Evolutionary conservation across 2,329 filamentous ascomycete species (phyloP), one percentile per base, ranked within the genome.

Genomic region (Penicillium thymicola): DNA sequence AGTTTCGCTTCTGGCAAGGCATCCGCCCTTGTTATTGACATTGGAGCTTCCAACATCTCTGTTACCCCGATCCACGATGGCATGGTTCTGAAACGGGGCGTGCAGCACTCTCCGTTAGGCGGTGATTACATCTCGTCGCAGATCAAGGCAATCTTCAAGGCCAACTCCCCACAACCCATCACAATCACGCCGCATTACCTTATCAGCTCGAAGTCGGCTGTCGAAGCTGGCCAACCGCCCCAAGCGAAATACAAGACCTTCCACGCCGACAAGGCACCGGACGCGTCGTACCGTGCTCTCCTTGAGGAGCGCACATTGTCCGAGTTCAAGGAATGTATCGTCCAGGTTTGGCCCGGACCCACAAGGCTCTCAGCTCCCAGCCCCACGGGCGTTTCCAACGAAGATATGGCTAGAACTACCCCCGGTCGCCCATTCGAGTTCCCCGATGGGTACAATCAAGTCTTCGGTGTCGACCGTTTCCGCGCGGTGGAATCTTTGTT

Each of bases 271-370:
- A 76, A 76, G 53, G 77, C 81, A 2, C 84, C 83, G 0, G 77
- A 79, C 65, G 82, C 85, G 28, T 92, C 89, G 1, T 97, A 92
- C 82, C 86, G 89, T 58, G 79, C 81, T 18, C 87, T 93, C 63
- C 88, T 97, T 75, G 92, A 99, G 78, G 94, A 97, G 74, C 89
- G 93, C 51, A 88, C 96, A 41, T 79, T 99, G 55, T 92, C 90
- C 37, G 92, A 97, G 72, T 99, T 96, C 84, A 99, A 99, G 78
- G 95, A 99, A 77, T 95, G 89, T 18, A 91, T 97, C 16, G 92
- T 97, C 28, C 92, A 97, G 76, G 86, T 93, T 14, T 99, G 94
- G 93, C 85, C 86, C 27, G 90, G 90, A 0, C 90, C 90, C 0
- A 87, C 87, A 57, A 83, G 86, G 59, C 85, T 91, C 67, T 73